Evolutionary conservation across 2,329 filamentous ascomycete genomes (phyloP), one percentile per base, ranked within the genome.

Genomic region (Phoma sp.): DNA sequence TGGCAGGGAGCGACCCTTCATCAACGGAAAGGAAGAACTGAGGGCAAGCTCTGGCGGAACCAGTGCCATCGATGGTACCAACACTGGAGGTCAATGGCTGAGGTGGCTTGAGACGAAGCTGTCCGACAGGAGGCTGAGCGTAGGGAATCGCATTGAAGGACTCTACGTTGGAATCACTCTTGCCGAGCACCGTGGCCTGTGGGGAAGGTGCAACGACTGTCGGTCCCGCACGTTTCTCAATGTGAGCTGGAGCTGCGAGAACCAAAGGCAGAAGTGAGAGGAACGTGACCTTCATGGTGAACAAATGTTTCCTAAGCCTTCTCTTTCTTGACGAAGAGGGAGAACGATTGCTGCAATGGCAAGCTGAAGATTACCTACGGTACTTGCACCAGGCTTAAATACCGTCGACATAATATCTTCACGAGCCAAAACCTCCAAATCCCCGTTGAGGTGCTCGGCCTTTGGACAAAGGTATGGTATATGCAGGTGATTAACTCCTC

Each of bases 121-220:
- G 71, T 0, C 87, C 89, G 0, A 83, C 80, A 0, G 90, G 90
- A 1, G 89, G 82, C 57, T 90, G 79, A 2, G 90, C 89, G 66
- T 87, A 95, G 3, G 90, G 90, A 50, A 95, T 91, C 18, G 87
- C 89, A 49, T 83, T 85, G 77, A 91, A 93, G 21, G 80, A 84
- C 52, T 93, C 90, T 17, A 91, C 80, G 21, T 75, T 73, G 2
- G 70, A 64, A 2, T 72, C 67, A 54, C 61, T 74, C 50, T 68
- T 71, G 30, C 85, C 86, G 34, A 82, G 69, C 28, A 90, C 75
- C 4, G 82, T 87, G 30, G 84, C 86, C 56, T 60, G 63, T 20
- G 73, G 66, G 36, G 82, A 79, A 1, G 81, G 73, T 29, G 86
- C 81, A 14, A 79, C 74, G 42, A 87, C 84, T 3, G 80, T 81